Conservation (phyloP, 163 green algal genomes). For the Volvox carteri region DNA sequence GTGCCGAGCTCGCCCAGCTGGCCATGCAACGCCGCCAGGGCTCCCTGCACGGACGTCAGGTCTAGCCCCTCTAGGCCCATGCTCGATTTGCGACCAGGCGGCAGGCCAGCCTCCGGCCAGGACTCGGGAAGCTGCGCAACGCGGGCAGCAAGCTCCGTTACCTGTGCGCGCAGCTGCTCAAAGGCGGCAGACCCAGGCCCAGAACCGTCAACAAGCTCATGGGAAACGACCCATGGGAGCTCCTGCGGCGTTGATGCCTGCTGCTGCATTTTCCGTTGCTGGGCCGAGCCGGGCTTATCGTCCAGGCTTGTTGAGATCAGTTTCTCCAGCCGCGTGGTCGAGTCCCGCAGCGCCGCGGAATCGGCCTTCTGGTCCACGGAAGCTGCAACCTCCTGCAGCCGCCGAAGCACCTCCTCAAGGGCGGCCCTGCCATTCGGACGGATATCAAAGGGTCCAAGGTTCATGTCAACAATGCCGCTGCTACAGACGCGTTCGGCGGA, state of each 20-base stretch:
- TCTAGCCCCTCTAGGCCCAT: not conserved
- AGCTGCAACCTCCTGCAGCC: constrained; percentile 25
- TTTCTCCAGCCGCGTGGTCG: not conserved
- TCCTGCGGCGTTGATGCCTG: not conserved
- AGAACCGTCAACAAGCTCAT: constrained; percentile 3
- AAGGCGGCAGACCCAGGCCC: not conserved
- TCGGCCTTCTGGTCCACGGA: constrained; percentile 47
- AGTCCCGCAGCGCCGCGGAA: not conserved
- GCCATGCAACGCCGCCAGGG: constrained; percentile 28
- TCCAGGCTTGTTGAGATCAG: not conserved
- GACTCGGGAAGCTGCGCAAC: constrained; percentile 13
- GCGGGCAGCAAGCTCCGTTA: not conserved
- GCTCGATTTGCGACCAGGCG: not conserved
- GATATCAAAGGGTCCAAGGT: too few relatives aligned
- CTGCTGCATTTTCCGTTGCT: not conserved
- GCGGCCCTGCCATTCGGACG: constrained; percentile 32
- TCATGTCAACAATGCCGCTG: too few relatives aligned
- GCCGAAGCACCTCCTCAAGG: constrained; percentile 28
- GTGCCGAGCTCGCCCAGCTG: constrained; percentile 40
- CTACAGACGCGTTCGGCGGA: too few relatives aligned
- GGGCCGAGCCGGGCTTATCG: constrained; percentile 13
- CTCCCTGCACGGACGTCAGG: not conserved
- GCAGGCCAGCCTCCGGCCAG: not conserved
- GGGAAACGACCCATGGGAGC: constrained; percentile 29
- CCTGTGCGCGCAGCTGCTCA: constrained; percentile 18